A percentile compares a stretch with the other conserved stretches of the same genome.
phyloP scores from a whole-genome alignment of 305 asterid genomes.

The Striga hermonthica region DNA sequence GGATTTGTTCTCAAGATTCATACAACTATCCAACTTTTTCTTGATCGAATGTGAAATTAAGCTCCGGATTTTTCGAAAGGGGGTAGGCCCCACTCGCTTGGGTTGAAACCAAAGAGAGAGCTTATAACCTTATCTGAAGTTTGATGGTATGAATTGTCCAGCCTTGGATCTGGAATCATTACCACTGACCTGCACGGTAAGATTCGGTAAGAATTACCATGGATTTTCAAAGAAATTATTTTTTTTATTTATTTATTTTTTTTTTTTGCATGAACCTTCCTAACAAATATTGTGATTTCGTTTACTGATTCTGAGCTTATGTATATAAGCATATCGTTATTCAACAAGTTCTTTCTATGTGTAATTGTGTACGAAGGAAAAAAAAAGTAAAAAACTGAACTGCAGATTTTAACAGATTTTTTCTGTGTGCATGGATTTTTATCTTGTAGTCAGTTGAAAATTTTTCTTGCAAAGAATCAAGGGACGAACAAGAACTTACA shows the following conservation, averaged over 20 bases:
- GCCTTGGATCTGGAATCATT: conserved; percentile 91
- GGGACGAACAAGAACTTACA: conserved; percentile 57
- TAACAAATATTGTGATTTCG: neutral
- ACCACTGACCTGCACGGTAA: conserved; percentile 66
- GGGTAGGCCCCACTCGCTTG: conserved; percentile 80
- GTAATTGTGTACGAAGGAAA: neutral
- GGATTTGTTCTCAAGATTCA: neutral
- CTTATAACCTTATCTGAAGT: conserved; percentile 74
- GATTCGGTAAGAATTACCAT: conserved; percentile 20
- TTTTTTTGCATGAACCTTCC: neutral
- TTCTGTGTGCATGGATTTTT: neutral
- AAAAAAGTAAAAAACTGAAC: neutral
- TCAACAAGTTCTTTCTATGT: too few species aligned
- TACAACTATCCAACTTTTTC: conserved; percentile 4
- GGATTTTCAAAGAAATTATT: neutral
- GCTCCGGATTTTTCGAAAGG: conserved; percentile 50
- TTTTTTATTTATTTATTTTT: neutral
- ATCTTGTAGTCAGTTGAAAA: conserved; percentile 9
- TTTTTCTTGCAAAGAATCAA: conserved; percentile 4
- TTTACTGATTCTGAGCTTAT: neutral
- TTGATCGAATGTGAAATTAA: conserved; percentile 27
- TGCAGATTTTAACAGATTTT: neutral
- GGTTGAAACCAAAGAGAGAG: conserved; percentile 70
- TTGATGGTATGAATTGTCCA: conserved; percentile 63
- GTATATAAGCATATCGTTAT: neutral